phyloP scores from a whole-genome alignment of 2,329 filamentous ascomycete genomes.

The Apiospora marii region DNA sequence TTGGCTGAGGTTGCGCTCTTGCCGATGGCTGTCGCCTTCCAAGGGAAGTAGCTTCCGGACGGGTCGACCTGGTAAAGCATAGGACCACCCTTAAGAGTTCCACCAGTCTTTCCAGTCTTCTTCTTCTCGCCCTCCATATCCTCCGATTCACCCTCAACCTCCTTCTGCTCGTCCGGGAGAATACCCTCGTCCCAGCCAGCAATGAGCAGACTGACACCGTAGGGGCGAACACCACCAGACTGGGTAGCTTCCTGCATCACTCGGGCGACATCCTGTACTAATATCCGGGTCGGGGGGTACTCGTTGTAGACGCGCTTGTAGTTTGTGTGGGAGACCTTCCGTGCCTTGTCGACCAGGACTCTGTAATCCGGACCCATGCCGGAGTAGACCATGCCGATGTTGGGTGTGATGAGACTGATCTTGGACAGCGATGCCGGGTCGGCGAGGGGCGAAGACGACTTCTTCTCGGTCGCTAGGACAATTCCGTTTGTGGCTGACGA shows the following conservation, averaged over 20 bases:
- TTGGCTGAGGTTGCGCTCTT: slow-evolving; percentile 98
- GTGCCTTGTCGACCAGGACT: slow-evolving; percentile 95
- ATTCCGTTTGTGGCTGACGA: slow-evolving; percentile 92
- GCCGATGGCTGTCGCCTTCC: slow-evolving; percentile 99
- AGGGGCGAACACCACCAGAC: slow-evolving; percentile 94
- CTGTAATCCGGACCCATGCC: slow-evolving; percentile 99
- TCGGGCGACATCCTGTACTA: slow-evolving; percentile 96
- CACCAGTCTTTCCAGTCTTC: slow-evolving; percentile 88
- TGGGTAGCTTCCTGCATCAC: slow-evolving; percentile 99
- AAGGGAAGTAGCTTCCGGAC: slow-evolving; percentile 98
- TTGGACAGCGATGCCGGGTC: slow-evolving; percentile 95
- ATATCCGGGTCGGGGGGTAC: slow-evolving; percentile 98
- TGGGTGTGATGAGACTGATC: slow-evolving; percentile 96
- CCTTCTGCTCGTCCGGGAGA: slow-evolving; percentile 79
- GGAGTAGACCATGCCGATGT: slow-evolving; percentile 99
- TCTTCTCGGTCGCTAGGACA: slow-evolving; percentile 98
- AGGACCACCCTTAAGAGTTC: slow-evolving; percentile 92
- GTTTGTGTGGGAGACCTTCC: slow-evolving; percentile 96
- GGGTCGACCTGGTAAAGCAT: slow-evolving; percentile 99
- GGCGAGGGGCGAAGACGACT: slow-evolving; percentile 96
- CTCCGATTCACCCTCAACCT: slow-evolving; percentile 61
- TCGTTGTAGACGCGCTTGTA: slow-evolving; percentile 99
- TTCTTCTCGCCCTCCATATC: slow-evolving; percentile 70
- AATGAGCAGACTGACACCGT: slow-evolving; percentile 93
- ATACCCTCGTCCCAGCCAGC: slow-evolving; percentile 98